These are phyloP conservation scores for Lipomyces spencermartinsiae DNA, from an alignment of 805 yeast species.

Conservation along the genomic window DNA sequence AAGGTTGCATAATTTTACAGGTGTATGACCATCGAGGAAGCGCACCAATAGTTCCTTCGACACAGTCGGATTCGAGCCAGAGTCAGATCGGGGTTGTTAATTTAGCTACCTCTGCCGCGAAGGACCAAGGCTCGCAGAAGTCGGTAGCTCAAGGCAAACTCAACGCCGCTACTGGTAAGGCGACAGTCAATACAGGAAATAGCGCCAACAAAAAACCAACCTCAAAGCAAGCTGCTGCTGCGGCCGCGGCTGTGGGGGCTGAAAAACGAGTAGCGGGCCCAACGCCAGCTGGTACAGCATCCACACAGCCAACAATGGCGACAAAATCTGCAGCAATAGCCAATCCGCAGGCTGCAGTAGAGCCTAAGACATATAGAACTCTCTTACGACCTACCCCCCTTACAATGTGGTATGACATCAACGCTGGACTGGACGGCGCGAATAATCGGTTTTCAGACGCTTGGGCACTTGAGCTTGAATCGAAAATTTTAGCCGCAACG, in stretches of 20 bases:
- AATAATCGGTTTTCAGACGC: conserved; percentile 76
- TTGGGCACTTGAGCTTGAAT: conserved; percentile 79
- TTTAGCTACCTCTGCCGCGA: background rate
- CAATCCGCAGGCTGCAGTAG: conserved; percentile 42
- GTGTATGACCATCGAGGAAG: conserved; percentile 82
- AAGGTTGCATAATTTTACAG: conserved; percentile 76
- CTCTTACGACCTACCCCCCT: conserved; percentile 79
- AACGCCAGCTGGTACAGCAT: conserved; percentile 3
- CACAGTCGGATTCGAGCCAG: background rate
- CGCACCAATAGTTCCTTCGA: conserved; percentile 16
- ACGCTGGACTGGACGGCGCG: conserved; percentile 72
- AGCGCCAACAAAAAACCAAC: background rate
- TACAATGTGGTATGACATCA: conserved; percentile 80
- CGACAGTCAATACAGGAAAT: conserved; percentile 3
- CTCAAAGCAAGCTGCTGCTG: background rate
- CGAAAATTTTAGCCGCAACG: conserved; percentile 82
- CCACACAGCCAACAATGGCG: background rate
- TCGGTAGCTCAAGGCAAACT: background rate
- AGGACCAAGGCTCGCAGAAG: background rate
- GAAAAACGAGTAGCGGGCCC: background rate
- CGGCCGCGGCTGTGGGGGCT: background rate
- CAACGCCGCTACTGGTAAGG: background rate
- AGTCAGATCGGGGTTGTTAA: background rate
- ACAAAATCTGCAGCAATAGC: conserved; percentile 9
- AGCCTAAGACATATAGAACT: conserved; percentile 78